Percentiles rank a stretch among this genome's conserved stretches.
Conservation (phyloP, 768 basidiomycete species). For the Crepidotus variabilis region DNA sequence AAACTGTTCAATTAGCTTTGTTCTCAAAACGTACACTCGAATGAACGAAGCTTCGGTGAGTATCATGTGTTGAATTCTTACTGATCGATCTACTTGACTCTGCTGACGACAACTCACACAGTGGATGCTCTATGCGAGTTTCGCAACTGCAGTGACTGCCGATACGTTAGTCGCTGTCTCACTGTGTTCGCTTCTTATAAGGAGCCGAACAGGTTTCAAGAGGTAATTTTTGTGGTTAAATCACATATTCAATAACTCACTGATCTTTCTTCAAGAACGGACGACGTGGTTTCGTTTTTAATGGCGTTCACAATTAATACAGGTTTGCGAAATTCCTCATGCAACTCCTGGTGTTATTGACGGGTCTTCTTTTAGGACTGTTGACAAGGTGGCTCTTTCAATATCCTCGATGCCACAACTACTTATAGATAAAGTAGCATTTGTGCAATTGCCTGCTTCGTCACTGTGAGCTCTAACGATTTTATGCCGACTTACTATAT, state of each 20-base stretch:
- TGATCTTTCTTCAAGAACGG: slow-evolving; percentile 2
- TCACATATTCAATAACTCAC: background rate
- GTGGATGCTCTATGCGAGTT: slow-evolving; percentile 9
- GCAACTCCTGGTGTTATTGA: background rate
- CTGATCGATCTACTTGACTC: too few species aligned
- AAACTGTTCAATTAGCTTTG: too few species aligned
- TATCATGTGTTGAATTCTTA: too few species aligned
- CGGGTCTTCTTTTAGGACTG: slow-evolving; percentile 2
- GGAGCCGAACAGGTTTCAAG: slow-evolving; percentile 11
- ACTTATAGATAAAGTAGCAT: slow-evolving; percentile 2
- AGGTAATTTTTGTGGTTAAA: background rate
- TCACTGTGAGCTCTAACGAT: slow-evolving; percentile 1
- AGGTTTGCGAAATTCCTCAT: background rate
- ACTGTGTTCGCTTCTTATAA: slow-evolving; percentile 9
- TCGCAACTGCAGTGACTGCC: slow-evolving; percentile 11
- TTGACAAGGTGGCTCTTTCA: slow-evolving; percentile 7
- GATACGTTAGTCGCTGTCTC: slow-evolving; percentile 12
- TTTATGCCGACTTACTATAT: background rate
- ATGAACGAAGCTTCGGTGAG: too few species aligned
- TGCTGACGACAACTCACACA: background rate
- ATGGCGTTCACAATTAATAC: slow-evolving; percentile 17
- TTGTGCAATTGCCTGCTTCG: slow-evolving; percentile 9
- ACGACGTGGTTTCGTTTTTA: slow-evolving; percentile 10
- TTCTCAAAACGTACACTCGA: background rate
- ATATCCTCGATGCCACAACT: background rate